Evolutionary conservation across 495 filamentous ascomycete genomes (phyloP).

Genomic region (Patellaria atrata): DNA sequence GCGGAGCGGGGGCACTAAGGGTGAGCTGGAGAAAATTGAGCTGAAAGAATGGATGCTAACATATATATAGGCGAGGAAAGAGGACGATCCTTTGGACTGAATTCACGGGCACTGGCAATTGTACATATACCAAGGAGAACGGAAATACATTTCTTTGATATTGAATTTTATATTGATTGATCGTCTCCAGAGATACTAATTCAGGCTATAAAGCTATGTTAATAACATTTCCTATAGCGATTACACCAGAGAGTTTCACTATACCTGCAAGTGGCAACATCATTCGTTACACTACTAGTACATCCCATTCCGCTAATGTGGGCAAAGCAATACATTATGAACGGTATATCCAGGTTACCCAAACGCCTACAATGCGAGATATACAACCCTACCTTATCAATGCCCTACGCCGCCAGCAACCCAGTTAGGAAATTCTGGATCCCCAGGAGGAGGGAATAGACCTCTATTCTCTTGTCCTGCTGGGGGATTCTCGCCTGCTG

Average conservation of each 20-base stretch:
- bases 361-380: too few species aligned
- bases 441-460: conserved; percentile 55
- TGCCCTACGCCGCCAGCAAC: conserved; percentile 62
- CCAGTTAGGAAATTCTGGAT: conserved; percentile 62
- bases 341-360: too few species aligned
- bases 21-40: conserved; percentile 13
- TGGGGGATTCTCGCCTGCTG: conserved; percentile 22
- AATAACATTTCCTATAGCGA: too few species aligned
- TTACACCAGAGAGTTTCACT: too few species aligned
- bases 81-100: conserved; percentile 5
- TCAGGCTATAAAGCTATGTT: too few species aligned
- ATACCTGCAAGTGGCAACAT: too few species aligned
- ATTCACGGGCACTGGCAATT: background rate
- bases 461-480: conserved; percentile 41
- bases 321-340: too few species aligned
- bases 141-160: background rate
- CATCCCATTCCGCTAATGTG: too few species aligned
- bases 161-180: too few species aligned
- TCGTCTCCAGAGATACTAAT: too few species aligned
- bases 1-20: conserved; percentile 40
- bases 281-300: too few species aligned
- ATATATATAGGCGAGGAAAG: conserved; percentile 1
- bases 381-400: too few species aligned
- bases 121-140: background rate
- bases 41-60: conserved; percentile 2